Base-by-base conservation (phyloP, 331 rosid species). In the Acacia concinna region DNA sequence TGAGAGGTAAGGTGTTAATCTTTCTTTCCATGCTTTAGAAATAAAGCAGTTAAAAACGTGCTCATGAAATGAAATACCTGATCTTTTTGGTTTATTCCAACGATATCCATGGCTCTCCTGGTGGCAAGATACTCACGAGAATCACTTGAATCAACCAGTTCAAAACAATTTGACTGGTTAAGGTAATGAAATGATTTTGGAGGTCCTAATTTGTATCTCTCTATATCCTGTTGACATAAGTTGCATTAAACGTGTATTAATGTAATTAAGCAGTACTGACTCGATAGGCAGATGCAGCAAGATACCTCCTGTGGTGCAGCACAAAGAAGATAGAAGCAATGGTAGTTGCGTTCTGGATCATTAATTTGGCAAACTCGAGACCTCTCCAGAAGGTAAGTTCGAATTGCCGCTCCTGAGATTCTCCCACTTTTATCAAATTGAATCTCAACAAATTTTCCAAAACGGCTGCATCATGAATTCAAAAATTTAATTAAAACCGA, bases 321-420 rank as follows among this genome's bases (percentile, higher is more conserved):
- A 90, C 98, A 96, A 80, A 96, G 96, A 81, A 91, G 92, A 86
- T 96, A 96, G 84, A 96, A 96, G 87, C 99, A 96, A 82, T 96
- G 99, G 85, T 96, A 96, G 86, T 96, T 96, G 86, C 97, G 97
- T 81, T 93, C 99, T 31, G 99, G 98, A 87, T 96, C 94, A 81
- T 93, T 91, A 75, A 96, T 57, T 90, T 96, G 99, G 92, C 99
- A 96, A 83, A 96, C 99, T 73, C 99, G 97, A 73, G 99, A 96
- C 76, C 98, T 88, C 87, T 96, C 99, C 31, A 96, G 84, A 85
- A 96, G 99, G 88, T 96, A 96, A 41, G 99, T 96, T 87, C 99
- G 87, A 72, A 96, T 86, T 77, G 98, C 99, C 63, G 99, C 99
- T 82, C 99, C 98, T 27, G 99, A 96, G 87, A 96, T 96, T 90